Conservation (phyloP, 1,284 basidiomycete genomes). For the Ustilago shanxiensis region DNA sequence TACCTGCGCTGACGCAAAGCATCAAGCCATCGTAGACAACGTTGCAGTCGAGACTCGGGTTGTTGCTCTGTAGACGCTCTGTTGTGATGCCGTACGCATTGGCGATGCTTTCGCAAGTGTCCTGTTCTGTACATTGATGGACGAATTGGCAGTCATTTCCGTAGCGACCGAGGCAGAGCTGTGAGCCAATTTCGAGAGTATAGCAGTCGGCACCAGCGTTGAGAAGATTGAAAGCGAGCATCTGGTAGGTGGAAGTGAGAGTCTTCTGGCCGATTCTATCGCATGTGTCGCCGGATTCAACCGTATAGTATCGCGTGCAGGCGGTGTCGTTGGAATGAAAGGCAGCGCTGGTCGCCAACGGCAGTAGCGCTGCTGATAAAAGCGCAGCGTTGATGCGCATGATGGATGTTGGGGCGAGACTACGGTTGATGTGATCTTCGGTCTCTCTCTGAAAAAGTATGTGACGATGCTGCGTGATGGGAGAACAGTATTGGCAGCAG, state of each 20-base stretch:
- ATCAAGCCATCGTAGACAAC: constrained; percentile 59
- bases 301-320: constrained; percentile 77
- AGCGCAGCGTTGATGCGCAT: constrained; percentile 28
- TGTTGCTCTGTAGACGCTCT: constrained; percentile 54
- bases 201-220: constrained; percentile 74
- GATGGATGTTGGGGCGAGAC: not conserved
- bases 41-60: constrained; percentile 58
- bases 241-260: constrained; percentile 81
- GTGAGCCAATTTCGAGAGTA: constrained; percentile 76
- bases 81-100: constrained; percentile 52
- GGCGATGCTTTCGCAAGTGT: constrained; percentile 59
- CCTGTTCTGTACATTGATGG: constrained; percentile 41
- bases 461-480: no score
- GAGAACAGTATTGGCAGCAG: no score
- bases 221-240: constrained; percentile 75
- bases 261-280: constrained; percentile 78
- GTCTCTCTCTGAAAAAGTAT: no score
- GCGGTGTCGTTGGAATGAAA: constrained; percentile 63
- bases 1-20: constrained; percentile 58
- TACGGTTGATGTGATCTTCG: not conserved
- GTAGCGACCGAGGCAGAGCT: constrained; percentile 62
- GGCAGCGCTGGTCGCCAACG: constrained; percentile 30
- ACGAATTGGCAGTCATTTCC: constrained; percentile 66
- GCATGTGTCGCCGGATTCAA: constrained; percentile 77
- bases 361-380: constrained; percentile 28